These are phyloP conservation scores for Aphanomyces astaci DNA, from an alignment of 352 stramenopile genomes.

Conservation along the genomic window DNA sequence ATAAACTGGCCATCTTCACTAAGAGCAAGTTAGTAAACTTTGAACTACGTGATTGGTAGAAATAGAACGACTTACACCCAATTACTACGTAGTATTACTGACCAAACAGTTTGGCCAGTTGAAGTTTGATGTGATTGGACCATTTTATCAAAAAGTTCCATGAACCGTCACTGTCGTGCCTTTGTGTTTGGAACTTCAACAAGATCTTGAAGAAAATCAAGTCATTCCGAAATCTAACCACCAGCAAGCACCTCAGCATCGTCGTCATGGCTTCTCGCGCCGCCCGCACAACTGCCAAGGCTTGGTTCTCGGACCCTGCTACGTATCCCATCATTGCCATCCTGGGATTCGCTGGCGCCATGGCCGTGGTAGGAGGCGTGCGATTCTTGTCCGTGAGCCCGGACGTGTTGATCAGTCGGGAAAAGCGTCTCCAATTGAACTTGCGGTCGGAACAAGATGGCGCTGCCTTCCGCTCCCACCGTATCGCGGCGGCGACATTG, in stretches of 20 bases:
- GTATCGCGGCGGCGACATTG: slow-evolving; percentile 3
- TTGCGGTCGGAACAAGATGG: background rate
- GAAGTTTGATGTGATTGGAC: no score
- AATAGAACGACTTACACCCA: no score
- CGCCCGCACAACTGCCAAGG: background rate
- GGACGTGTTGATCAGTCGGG: slow-evolving; percentile 3
- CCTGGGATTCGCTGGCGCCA: background rate
- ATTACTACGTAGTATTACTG: no score
- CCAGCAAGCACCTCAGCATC: no score
- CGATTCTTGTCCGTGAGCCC: slow-evolving; percentile 7
- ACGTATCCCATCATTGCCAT: slow-evolving; percentile 19
- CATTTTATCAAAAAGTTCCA: no score
- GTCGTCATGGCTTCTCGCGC: slow-evolving; percentile 1
- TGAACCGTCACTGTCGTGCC: no score
- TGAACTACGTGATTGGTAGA: no score
- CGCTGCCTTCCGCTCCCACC: slow-evolving; percentile 8
- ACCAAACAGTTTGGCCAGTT: no score
- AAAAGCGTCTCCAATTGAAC: background rate
- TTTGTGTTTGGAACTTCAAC: no score
- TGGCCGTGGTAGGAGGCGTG: background rate
- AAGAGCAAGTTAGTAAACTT: no score
- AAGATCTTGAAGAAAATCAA: no score
- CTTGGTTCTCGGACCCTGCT: slow-evolving; percentile 20
- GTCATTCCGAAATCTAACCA: background rate
- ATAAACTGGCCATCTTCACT: no score